These are phyloP conservation scores for Microstegium vimineum DNA, from an alignment of 176 grass and related monocot species.

Conservation along the genomic window DNA sequence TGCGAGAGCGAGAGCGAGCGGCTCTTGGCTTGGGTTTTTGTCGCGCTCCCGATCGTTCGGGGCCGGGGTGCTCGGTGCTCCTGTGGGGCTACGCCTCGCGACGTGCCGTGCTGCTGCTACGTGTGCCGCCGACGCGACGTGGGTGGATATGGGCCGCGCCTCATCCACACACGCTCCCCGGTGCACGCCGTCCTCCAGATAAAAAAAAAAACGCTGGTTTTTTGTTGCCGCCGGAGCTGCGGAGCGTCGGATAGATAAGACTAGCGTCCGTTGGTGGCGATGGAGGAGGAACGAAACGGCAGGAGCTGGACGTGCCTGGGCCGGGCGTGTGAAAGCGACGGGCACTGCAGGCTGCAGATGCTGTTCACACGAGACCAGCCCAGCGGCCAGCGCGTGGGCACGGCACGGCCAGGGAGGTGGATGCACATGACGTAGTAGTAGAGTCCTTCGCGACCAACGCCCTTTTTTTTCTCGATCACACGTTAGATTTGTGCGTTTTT, in stretches of 20 bases:
- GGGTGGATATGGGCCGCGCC: constrained; percentile 3
- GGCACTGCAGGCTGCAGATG: constrained; percentile 1
- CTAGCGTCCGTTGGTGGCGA: not conserved
- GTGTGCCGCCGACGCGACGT: not conserved
- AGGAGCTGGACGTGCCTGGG: not conserved
- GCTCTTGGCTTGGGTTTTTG: not conserved
- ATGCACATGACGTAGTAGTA: no score
- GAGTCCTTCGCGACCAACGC: no score
- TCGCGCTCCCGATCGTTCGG: constrained; percentile 1
- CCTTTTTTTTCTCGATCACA: no score
- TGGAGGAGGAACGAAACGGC: not conserved
- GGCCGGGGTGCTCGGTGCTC: not conserved
- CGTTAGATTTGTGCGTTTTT: no score
- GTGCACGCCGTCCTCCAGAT: constrained; percentile 29
- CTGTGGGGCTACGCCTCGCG: not conserved
- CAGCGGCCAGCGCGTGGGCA: no score
- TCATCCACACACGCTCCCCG: constrained; percentile 33
- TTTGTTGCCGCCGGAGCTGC: not conserved
- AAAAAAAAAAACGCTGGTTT: not conserved
- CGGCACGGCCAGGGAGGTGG: not conserved
- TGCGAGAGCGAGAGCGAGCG: no score
- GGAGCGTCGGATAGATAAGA: not conserved
- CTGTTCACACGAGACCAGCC: constrained; percentile 32
- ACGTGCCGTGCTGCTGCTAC: not conserved
- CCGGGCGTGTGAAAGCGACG: constrained; percentile 21